Conservation (phyloP, 1,284 basidiomycete genomes). For the Sanguinoderma infundibulare region DNA sequence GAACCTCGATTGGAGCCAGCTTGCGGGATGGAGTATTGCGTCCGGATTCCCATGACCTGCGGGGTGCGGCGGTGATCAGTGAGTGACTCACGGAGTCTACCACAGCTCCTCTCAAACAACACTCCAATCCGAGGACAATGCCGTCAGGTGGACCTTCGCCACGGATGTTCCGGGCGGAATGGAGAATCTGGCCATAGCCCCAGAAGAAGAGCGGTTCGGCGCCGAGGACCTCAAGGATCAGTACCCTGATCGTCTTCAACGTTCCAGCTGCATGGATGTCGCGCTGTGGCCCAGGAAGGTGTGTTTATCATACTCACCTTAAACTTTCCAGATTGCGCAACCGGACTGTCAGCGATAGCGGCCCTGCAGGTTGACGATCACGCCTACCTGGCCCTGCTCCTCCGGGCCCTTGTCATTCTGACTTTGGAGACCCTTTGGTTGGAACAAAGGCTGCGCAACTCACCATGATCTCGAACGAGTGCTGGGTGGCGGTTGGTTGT, state of each 20-base stretch:
- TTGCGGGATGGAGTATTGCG: not conserved
- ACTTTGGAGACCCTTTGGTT: too few relatives aligned
- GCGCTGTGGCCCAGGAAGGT: not conserved
- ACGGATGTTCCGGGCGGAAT: not conserved
- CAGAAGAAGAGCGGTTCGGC: not conserved
- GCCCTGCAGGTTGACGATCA: too few relatives aligned
- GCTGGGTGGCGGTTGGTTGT: too few relatives aligned
- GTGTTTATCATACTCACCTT: not conserved
- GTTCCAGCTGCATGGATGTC: not conserved
- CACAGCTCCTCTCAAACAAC: not conserved
- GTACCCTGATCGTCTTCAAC: constrained; percentile 1
- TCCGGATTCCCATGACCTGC: too few relatives aligned
- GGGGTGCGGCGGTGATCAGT: too few relatives aligned
- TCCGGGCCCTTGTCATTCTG: too few relatives aligned
- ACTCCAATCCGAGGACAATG: not conserved
- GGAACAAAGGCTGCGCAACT: too few relatives aligned
- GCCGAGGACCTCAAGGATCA: not conserved
- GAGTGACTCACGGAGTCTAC: too few relatives aligned
- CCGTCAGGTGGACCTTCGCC: not conserved
- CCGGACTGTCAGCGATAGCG: not conserved
- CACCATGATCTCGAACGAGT: too few relatives aligned
- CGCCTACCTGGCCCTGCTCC: too few relatives aligned
- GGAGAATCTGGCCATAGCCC: not conserved
- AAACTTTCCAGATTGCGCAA: not conserved
- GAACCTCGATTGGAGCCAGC: not conserved